Conservation (phyloP, 2,329 filamentous ascomycete species). For the Trichoderma atroviride region DNA sequence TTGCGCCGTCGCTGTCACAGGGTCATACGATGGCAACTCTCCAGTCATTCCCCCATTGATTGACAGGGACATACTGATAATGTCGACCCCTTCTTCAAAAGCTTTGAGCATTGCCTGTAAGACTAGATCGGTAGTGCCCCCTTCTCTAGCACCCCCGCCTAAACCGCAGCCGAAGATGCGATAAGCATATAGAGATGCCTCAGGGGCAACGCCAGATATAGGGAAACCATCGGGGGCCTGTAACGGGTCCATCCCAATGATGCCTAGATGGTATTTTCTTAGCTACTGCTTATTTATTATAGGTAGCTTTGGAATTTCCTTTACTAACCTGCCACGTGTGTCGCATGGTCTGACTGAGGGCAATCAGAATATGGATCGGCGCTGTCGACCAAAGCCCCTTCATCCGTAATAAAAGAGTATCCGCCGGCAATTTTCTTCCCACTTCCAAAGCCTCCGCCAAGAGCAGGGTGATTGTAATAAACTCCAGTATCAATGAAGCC, state of each 20-base stretch:
- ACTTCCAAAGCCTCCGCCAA: constrained; percentile 1
- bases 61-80: constrained; percentile 9
- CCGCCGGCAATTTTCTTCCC: background rate
- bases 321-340: constrained; percentile 10
- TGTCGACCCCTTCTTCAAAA: constrained; percentile 1
- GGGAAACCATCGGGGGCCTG: background rate
- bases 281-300: background rate
- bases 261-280: background rate
- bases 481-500: constrained; percentile 8
- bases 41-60: background rate
- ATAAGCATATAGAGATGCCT: constrained; percentile 12
- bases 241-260: constrained; percentile 10
- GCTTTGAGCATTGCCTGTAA: constrained; percentile 13
- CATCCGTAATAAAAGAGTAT: constrained; percentile 8
- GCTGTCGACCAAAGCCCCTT: background rate
- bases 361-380: constrained; percentile 7
- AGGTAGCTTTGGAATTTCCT: background rate
- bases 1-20: background rate
- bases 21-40: constrained; percentile 1
- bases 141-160: background rate
- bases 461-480: constrained; percentile 14
- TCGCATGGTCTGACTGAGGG: constrained; percentile 7
- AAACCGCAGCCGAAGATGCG: constrained; percentile 1
- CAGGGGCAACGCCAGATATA: constrained; percentile 4
- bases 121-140: background rate